These are phyloP conservation scores for Tritrichomonas foetus DNA, from an alignment of 208 protist genomes.

Conservation along the genomic window DNA sequence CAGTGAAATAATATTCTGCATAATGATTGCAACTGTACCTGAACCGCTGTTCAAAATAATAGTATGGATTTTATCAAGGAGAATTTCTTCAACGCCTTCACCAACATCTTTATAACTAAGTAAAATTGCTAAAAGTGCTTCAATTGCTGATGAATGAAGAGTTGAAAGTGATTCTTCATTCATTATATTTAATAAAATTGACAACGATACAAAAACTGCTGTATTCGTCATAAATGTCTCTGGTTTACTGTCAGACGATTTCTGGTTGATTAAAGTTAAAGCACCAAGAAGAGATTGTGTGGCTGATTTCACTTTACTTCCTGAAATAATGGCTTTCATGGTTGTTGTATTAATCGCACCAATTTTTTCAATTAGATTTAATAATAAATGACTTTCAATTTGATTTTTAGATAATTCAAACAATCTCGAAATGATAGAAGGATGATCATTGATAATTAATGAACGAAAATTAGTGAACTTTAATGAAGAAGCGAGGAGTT, in stretches of 20 bases:
- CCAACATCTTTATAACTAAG: background rate
- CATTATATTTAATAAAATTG: background rate
- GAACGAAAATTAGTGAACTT: background rate
- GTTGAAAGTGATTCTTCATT: background rate
- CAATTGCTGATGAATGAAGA: background rate
- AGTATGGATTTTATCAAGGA: background rate
- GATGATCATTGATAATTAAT: background rate
- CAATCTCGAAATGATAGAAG: background rate
- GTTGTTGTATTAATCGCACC: background rate
- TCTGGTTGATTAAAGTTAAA: background rate
- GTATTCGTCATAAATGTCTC: background rate
- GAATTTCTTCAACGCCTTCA: background rate
- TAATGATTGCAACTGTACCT: background rate
- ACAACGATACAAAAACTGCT: background rate
- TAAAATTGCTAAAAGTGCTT: background rate
- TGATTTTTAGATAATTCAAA: background rate
- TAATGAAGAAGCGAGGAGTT: background rate
- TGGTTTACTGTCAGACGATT: background rate
- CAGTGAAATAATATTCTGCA: background rate
- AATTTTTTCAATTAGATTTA: background rate
- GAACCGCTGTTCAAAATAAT: background rate
- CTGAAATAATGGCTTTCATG: background rate
- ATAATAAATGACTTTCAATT: background rate
- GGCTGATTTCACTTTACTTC: background rate
- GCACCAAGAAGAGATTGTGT: background rate